Evolutionary conservation across 345 rosid species (phyloP).

Genomic region (Eucalyptus dawsonii): DNA sequence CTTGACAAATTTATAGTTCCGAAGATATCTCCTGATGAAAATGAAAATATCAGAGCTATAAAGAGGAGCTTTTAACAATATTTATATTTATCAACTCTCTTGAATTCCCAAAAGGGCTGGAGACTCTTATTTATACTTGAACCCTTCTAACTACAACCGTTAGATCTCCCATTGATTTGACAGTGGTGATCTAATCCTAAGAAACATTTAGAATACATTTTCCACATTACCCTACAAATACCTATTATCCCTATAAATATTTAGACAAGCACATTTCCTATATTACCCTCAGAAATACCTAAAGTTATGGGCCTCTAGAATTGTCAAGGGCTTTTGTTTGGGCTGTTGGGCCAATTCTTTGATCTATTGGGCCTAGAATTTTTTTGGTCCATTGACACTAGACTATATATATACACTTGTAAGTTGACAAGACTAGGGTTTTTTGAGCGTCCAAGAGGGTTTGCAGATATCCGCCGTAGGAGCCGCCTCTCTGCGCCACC

Average conservation of each 20-base stretch:
- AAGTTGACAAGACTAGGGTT: not conserved
- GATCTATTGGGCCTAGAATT: not conserved
- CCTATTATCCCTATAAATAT: not conserved
- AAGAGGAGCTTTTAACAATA: not conserved
- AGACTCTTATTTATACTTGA: not conserved
- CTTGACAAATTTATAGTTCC: too few species aligned
- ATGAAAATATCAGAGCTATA: not conserved
- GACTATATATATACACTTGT: not conserved
- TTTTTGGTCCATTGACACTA: not conserved
- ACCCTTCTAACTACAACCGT: not conserved
- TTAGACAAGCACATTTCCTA: not conserved
- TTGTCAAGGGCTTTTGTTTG: not conserved
- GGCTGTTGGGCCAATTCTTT: not conserved
- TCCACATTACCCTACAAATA: not conserved
- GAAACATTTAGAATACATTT: not conserved
- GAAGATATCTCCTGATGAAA: not conserved
- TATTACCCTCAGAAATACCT: not conserved
- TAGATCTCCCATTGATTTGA: not conserved
- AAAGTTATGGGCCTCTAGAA: not conserved
- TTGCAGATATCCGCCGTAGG: not conserved
- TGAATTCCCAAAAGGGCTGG: accelerated
- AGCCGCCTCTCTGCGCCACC: not conserved
- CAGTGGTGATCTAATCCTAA: not conserved
- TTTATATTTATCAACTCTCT: not conserved
- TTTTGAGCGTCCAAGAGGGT: not conserved